These are phyloP conservation scores for Termitomyces bulborhizus DNA, from an alignment of 768 basidiomycete genomes.

Conservation along the genomic window DNA sequence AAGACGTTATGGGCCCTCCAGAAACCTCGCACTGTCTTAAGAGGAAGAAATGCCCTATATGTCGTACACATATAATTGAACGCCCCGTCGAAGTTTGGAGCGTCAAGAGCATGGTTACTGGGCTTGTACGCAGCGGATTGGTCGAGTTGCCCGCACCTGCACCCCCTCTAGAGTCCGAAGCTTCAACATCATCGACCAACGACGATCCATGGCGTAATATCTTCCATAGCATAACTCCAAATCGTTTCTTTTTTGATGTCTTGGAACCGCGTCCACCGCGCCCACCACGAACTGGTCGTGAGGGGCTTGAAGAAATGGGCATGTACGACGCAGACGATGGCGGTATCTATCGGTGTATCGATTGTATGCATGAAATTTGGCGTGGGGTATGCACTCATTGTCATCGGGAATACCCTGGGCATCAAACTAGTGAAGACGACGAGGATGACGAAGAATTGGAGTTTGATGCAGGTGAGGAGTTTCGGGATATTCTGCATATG, in stretches of 20 bases:
- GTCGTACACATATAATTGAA: constrained; percentile 51
- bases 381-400: constrained; percentile 61
- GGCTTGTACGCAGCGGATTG: constrained; percentile 49
- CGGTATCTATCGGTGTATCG: constrained; percentile 68
- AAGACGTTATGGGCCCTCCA: constrained; percentile 30
- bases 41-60: constrained; percentile 70
- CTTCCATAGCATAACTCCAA: constrained; percentile 30
- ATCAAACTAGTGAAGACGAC: constrained; percentile 32
- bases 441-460: constrained; percentile 32
- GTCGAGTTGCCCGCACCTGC: constrained; percentile 24
- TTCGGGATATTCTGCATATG: constrained; percentile 3
- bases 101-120: constrained; percentile 58
- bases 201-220: constrained; percentile 64
- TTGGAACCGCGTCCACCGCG: constrained; percentile 12
- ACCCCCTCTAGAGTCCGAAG: constrained; percentile 12
- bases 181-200: constrained; percentile 19
- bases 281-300: constrained; percentile 17
- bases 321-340: constrained; percentile 72
- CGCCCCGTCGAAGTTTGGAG: constrained; percentile 69
- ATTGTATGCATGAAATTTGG: constrained; percentile 77
- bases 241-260: constrained; percentile 13
- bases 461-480: constrained; percentile 13
- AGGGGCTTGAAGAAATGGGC: constrained; percentile 41
- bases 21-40: constrained; percentile 37
- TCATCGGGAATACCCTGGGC: constrained; percentile 53